These are phyloP conservation scores for Trichophyton schoenleinii DNA, from an alignment of 2,329 filamentous ascomycete genomes.

Conservation along the genomic window DNA sequence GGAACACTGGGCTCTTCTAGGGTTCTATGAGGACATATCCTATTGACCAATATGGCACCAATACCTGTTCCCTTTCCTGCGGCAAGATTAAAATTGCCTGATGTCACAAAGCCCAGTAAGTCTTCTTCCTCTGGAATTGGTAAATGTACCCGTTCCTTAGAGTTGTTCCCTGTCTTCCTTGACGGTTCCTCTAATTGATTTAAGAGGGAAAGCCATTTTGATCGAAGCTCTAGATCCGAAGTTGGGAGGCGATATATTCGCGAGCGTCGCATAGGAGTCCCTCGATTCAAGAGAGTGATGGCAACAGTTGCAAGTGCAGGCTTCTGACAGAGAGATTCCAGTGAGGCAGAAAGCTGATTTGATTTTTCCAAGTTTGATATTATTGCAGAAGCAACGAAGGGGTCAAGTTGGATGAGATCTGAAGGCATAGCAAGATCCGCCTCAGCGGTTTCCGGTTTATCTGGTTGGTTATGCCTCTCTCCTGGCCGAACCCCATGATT, in stretches of 20 bases:
- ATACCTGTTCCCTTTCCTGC: conserved; percentile 65
- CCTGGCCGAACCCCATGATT: not conserved
- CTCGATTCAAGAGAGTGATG: conserved; percentile 56
- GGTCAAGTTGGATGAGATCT: conserved; percentile 30
- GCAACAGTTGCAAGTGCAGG: conserved; percentile 47
- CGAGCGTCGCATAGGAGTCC: conserved; percentile 58
- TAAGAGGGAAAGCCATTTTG: conserved; percentile 51
- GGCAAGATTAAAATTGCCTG: conserved; percentile 67
- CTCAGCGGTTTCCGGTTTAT: conserved; percentile 8
- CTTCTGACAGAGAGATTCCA: conserved; percentile 14
- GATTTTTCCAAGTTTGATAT: conserved; percentile 19
- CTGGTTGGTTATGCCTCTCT: not conserved
- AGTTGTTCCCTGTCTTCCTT: not conserved
- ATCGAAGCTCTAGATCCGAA: conserved; percentile 41
- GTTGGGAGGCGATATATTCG: conserved; percentile 77
- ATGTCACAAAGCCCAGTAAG: conserved; percentile 80
- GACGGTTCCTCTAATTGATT: not conserved
- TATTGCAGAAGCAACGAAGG: conserved; percentile 26
- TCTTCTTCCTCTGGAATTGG: conserved; percentile 61
- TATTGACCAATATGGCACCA: conserved; percentile 53
- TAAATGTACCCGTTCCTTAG: conserved; percentile 21
- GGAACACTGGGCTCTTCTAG: not conserved
- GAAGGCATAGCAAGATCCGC: conserved; percentile 17
- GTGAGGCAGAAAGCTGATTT: conserved; percentile 8
- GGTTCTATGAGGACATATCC: conserved; percentile 31